Percentiles rank a stretch among this genome's conserved stretches.
Evolutionary conservation across 345 rosid species (phyloP).

Genomic region (Crucihimalaya himalaica): DNA sequence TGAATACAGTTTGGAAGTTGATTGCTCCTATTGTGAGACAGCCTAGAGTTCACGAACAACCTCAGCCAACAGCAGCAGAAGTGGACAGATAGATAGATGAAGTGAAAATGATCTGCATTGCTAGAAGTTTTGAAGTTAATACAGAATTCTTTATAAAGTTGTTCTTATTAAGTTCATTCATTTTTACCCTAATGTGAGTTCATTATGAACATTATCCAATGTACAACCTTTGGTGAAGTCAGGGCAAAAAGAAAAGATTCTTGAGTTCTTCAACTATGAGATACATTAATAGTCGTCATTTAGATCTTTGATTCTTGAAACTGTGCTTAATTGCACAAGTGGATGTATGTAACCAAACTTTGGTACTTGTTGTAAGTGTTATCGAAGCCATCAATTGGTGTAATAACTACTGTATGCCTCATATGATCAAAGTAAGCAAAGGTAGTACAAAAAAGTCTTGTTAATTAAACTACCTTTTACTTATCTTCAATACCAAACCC

Average conservation of each 20-base stretch:
- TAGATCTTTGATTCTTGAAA: neutral
- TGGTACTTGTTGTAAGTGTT: no score
- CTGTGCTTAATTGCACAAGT: neutral
- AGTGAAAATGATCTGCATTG: slow-evolving; percentile 25
- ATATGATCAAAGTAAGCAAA: no score
- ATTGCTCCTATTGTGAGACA: slow-evolving; percentile 63
- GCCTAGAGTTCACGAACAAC: slow-evolving; percentile 48
- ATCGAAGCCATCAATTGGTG: no score
- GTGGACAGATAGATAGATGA: slow-evolving; percentile 34
- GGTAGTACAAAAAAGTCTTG: no score
- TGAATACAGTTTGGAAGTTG: slow-evolving; percentile 73
- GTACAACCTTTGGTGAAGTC: slow-evolving; percentile 8
- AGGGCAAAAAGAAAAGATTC: neutral
- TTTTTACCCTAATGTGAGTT: neutral
- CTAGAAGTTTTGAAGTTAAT: neutral
- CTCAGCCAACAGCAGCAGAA: slow-evolving; percentile 42
- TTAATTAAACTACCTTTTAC: no score
- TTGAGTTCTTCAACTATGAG: neutral
- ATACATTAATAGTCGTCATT: neutral
- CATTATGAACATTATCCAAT: slow-evolving; percentile 11
- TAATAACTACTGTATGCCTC: no score
- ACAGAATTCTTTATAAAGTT: neutral
- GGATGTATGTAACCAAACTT: no score
- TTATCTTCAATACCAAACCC: no score
- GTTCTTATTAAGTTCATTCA: neutral